These are phyloP conservation scores for Dendryphion nanum DNA, from an alignment of 2,329 filamentous ascomycete genomes.

Conservation along the genomic window DNA sequence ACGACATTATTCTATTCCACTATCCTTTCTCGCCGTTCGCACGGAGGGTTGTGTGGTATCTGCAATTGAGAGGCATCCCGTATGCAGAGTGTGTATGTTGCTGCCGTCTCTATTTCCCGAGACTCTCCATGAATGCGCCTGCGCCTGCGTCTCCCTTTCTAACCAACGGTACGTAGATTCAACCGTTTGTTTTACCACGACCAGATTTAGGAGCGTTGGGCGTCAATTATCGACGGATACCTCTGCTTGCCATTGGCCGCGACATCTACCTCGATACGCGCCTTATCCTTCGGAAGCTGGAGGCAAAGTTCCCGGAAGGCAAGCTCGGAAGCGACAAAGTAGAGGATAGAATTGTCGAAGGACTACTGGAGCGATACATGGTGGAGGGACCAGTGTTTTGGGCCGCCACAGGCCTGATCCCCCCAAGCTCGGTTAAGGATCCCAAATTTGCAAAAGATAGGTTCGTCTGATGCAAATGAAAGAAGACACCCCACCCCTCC, in stretches of 20 bases:
- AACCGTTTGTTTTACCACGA: slow-evolving; percentile 44
- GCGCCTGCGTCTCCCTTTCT: too few relatives aligned
- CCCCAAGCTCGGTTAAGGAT: too few relatives aligned
- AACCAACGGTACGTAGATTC: slow-evolving; percentile 48
- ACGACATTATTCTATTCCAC: too few relatives aligned
- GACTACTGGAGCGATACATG: not conserved
- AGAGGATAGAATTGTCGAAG: not conserved
- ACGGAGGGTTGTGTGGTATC: slow-evolving; percentile 64
- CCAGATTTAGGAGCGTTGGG: slow-evolving; percentile 28
- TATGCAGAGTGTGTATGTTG: slow-evolving; percentile 65
- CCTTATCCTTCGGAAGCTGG: slow-evolving; percentile 32
- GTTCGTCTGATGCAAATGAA: too few relatives aligned
- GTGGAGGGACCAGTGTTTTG: not conserved
- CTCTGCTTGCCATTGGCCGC: slow-evolving; percentile 29
- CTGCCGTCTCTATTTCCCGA: not conserved
- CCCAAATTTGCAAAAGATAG: too few relatives aligned
- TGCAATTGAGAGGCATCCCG: slow-evolving; percentile 62
- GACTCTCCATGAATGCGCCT: too few relatives aligned
- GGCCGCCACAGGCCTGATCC: too few relatives aligned
- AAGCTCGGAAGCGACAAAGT: slow-evolving; percentile 5
- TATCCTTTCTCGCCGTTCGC: slow-evolving; percentile 67
- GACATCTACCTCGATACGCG: slow-evolving; percentile 33
- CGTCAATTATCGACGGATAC: slow-evolving; percentile 40
- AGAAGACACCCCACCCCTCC: too few relatives aligned
- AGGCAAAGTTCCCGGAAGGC: slow-evolving; percentile 18